Evolutionary conservation across 805 yeast genomes (phyloP).

Genomic region (Yarrowia sp.): DNA sequence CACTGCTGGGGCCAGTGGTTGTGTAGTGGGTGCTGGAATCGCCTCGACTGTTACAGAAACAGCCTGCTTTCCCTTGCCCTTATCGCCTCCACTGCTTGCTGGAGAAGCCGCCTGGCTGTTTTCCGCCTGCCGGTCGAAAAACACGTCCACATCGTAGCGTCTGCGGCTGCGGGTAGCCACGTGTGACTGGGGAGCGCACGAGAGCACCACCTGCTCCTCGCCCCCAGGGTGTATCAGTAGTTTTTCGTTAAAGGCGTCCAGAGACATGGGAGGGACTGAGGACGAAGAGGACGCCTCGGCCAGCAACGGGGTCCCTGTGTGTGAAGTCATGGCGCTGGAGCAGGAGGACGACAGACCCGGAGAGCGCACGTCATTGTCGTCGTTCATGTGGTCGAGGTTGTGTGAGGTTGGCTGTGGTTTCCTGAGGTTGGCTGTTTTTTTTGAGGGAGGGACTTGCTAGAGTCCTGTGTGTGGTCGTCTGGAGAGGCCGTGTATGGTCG

Average conservation of each 20-base stretch:
- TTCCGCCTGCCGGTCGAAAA: slow-evolving; percentile 9
- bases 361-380: slow-evolving; percentile 23
- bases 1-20: neutral
- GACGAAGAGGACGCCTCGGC: slow-evolving; percentile 6
- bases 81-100: neutral
- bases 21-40: neutral
- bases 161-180: slow-evolving; percentile 19
- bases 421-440: no score
- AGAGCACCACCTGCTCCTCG: slow-evolving; percentile 16
- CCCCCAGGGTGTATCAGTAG: slow-evolving; percentile 18
- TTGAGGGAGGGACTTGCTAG: no score
- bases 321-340: slow-evolving; percentile 23
- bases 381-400: neutral
- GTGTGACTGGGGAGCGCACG: slow-evolving; percentile 5
- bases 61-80: neutral
- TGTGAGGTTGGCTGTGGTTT: neutral
- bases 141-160: slow-evolving; percentile 23
- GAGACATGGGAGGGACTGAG: slow-evolving; percentile 12
- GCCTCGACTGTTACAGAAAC: neutral
- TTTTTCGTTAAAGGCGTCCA: slow-evolving; percentile 20
- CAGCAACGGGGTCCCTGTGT: slow-evolving; percentile 8
- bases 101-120: neutral
- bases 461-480: no score
- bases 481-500: no score
- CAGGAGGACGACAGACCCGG: slow-evolving; percentile 25